Conservation (phyloP, 495 filamentous ascomycete genomes). For the Xylaria bambusicola region DNA sequence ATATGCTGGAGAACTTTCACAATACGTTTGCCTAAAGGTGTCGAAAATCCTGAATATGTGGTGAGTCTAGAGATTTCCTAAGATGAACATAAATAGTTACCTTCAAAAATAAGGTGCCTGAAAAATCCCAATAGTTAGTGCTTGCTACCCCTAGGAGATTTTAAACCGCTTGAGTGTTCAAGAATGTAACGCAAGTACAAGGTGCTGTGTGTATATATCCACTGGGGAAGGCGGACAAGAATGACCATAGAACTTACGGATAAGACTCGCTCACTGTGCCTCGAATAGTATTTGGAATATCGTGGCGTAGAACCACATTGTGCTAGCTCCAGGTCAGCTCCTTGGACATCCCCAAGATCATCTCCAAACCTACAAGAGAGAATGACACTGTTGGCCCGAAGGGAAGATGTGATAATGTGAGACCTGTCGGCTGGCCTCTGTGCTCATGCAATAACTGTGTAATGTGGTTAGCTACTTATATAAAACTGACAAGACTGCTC, state of each 20-base stretch:
- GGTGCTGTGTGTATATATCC: too few species aligned
- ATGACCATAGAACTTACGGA: constrained; percentile 43
- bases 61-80: not conserved
- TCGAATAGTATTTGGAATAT: constrained; percentile 82
- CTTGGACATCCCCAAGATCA: not conserved
- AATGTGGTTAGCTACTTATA: not conserved
- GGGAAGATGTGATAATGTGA: constrained; percentile 84
- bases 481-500: not conserved
- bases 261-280: constrained; percentile 95
- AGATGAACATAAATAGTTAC: constrained; percentile 10
- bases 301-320: constrained; percentile 90
- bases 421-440: constrained; percentile 61
- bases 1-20: constrained; percentile 93
- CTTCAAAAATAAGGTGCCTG: constrained; percentile 86
- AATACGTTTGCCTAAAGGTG: constrained; percentile 77
- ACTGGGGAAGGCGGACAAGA: not conserved
- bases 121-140: not conserved
- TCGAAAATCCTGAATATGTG: constrained; percentile 63
- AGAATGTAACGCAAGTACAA: too few species aligned
- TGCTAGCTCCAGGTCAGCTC: constrained; percentile 43
- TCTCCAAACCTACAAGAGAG: constrained; percentile 51
- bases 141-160: not conserved
- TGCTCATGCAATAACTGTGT: constrained; percentile 35
- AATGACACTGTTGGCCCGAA: constrained; percentile 92
- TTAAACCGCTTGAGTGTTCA: too few species aligned